Evolutionary conservation across 2,329 filamentous ascomycete genomes (phyloP).

Genomic region (Fusarium sp.): DNA sequence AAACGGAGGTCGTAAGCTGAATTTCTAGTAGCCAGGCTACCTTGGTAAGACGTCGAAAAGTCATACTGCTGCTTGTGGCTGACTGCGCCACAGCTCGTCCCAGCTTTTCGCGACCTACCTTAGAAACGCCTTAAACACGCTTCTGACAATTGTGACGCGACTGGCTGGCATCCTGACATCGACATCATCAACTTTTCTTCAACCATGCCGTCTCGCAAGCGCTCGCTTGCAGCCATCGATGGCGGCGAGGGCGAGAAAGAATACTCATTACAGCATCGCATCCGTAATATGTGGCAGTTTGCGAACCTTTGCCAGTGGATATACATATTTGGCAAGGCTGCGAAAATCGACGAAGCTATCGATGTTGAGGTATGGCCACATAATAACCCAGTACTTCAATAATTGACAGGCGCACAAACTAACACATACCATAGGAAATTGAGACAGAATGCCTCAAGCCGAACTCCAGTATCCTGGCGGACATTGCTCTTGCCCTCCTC

Average conservation of each 20-base stretch:
- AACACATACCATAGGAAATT: constrained; percentile 68
- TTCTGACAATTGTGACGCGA: constrained; percentile 39
- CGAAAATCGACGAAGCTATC: constrained; percentile 89
- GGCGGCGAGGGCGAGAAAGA: constrained; percentile 23
- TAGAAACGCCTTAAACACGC: constrained; percentile 27
- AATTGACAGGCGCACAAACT: background rate
- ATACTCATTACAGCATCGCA: constrained; percentile 59
- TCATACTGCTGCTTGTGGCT: constrained; percentile 35
- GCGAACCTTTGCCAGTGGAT: constrained; percentile 94
- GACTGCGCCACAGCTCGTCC: constrained; percentile 33
- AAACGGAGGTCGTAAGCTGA: constrained; percentile 25
- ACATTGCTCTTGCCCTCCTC: constrained; percentile 85
- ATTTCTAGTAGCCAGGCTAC: background rate
- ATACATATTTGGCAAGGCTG: constrained; percentile 84
- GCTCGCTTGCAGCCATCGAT: constrained; percentile 32
- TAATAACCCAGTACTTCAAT: constrained; percentile 5
- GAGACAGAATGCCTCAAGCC: constrained; percentile 89
- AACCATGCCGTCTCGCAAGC: constrained; percentile 43
- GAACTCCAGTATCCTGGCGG: constrained; percentile 75
- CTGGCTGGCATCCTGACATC: constrained; percentile 20
- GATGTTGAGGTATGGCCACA: constrained; percentile 78
- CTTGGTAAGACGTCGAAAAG: background rate
- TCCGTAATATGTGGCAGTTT: constrained; percentile 96
- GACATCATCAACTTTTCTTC: constrained; percentile 20
- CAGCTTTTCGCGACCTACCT: constrained; percentile 32